Base-by-base conservation (phyloP, 1,139 yeast species). In the Kodamaea suecica region DNA sequence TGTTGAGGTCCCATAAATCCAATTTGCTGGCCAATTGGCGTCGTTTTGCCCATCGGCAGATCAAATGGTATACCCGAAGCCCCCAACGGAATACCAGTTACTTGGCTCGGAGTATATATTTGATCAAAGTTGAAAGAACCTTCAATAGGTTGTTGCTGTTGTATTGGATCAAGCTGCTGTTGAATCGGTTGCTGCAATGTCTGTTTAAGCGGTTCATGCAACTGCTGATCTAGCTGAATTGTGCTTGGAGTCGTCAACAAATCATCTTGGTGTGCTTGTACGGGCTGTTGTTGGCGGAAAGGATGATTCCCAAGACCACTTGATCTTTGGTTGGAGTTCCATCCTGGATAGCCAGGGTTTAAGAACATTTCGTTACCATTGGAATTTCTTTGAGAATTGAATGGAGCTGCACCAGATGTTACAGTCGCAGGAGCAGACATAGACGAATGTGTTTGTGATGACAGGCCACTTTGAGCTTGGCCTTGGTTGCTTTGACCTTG, bases 181-280 rank as follows among this genome's bases (percentile, higher is more conserved):
- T n/a, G n/a, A n/a, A n/a, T n/a, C n/a, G n/a, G n/a, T n/a, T n/a
- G n/a, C n/a, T n/a, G n/a, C n/a, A n/a, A n/a, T n/a, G n/a, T n/a
- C n/a, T n/a, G n/a, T n/a, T n/a, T n/a, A n/a, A n/a, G n/a, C n/a
- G n/a, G n/a, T n/a, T n/a, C n/a, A n/a, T n/a, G n/a, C n/a, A n/a
- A n/a, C n/a, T n/a, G n/a, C n/a, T n/a, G n/a, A n/a, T n/a, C n/a
- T n/a, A n/a, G n/a, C n/a, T n/a, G n/a, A n/a, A n/a, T n/a, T n/a
- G n/a, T n/a, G n/a, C n/a, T n/a, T n/a, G n/a, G n/a, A n/a, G n/a
- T n/a, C n/a, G n/a, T n/a, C n/a, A n/a, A n/a, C n/a, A n/a, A n/a
- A n/a, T n/a, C n/a, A n/a, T n/a, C n/a, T n/a, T 30, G 30, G 12
- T 27, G 29, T n/a, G 27, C 34, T 26, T 19, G 8, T 19, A 9